These are phyloP conservation scores for Komagataella phaffii DNA, from an alignment of 805 yeast species.

Conservation along the genomic window DNA sequence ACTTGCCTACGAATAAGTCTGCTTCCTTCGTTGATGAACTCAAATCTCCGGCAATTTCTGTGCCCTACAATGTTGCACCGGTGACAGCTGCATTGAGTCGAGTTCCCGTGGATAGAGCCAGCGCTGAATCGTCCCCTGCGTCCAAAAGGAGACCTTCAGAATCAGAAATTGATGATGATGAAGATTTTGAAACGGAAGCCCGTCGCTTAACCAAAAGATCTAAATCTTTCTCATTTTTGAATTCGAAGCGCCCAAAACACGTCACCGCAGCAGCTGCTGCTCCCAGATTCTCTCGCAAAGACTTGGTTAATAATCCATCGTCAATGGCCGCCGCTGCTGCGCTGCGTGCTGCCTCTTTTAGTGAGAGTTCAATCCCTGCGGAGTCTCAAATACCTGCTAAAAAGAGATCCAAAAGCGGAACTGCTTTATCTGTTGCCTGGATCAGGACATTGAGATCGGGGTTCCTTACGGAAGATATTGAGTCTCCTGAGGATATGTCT, in stretches of 20 bases:
- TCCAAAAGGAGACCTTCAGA: constrained; percentile 11
- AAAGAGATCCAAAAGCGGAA: constrained; percentile 2
- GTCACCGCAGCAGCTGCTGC: constrained; percentile 77
- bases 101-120: constrained; percentile 1
- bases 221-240: constrained; percentile 48
- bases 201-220: constrained; percentile 30
- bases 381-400: not conserved
- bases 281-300: constrained; percentile 59
- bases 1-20: constrained; percentile 7
- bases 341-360: constrained; percentile 51
- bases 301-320: constrained; percentile 40
- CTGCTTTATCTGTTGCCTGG: constrained; percentile 44
- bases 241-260: constrained; percentile 33
- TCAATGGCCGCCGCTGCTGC: constrained; percentile 72
- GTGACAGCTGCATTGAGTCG: constrained; percentile 49
- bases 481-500: constrained; percentile 66
- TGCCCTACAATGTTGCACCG: constrained; percentile 68
- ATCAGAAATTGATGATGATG: constrained; percentile 25
- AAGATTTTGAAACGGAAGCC: constrained; percentile 9
- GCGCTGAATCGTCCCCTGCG: constrained; percentile 1
- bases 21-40: constrained; percentile 1
- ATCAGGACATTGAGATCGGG: constrained; percentile 63
- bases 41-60: constrained; percentile 23
- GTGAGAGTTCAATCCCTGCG: constrained; percentile 15
- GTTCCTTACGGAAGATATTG: constrained; percentile 65